phyloP scores from a whole-genome alignment of 345 rosid genomes.

The Syzygium aqueum region DNA sequence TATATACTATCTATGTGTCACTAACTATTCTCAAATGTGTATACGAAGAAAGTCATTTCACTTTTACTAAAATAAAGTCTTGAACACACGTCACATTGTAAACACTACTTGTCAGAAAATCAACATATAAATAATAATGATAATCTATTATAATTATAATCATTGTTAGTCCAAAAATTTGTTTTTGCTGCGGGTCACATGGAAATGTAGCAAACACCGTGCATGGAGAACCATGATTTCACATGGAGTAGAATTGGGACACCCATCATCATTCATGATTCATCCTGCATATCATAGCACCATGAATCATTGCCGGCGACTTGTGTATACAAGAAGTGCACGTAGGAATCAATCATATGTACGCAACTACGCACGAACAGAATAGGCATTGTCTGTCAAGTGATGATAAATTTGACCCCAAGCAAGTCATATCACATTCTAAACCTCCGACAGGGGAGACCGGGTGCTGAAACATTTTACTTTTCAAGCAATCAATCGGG shows the following conservation, averaged over 20 bases:
- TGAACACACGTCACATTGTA: too few species aligned
- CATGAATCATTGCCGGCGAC: neutral
- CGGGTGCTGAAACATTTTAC: neutral
- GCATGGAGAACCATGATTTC: neutral
- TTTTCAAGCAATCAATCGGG: neutral
- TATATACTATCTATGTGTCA: neutral
- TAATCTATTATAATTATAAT: neutral
- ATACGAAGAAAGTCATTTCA: neutral
- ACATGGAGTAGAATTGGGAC: neutral
- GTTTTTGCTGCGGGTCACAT: neutral
- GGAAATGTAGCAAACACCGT: neutral
- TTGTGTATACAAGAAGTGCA: neutral
- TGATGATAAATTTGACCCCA: neutral
- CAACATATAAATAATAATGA: neutral
- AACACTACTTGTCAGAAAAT: neutral
- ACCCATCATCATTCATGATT: neutral
- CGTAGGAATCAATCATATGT: neutral
- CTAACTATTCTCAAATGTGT: neutral
- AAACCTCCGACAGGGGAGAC: neutral
- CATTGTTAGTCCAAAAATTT: neutral
- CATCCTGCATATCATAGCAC: neutral
- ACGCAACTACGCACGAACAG: neutral
- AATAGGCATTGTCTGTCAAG: neutral
- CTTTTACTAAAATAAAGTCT: neutral
- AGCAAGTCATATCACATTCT: neutral